phyloP scores from a whole-genome alignment of 805 yeast genomes.

The Barnettozyma pratensis region DNA sequence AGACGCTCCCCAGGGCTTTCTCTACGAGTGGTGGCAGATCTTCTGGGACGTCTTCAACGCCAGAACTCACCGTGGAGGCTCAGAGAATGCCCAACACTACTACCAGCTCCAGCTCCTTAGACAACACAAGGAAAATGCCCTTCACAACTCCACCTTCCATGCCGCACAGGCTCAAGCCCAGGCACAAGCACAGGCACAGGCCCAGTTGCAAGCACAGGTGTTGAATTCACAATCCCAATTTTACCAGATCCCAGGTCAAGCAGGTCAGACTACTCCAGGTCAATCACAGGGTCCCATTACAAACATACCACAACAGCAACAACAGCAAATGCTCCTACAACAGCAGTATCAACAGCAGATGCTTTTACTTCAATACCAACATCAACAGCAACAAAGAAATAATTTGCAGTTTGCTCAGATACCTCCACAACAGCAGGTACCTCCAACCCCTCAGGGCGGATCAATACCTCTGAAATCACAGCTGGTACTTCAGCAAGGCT shows the following conservation, averaged over 20 bases:
- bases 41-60: constrained; percentile 94
- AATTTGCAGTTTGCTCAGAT: background rate
- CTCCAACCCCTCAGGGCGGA: background rate
- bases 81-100: constrained; percentile 64
- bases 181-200: constrained; percentile 21
- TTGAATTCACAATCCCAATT: background rate
- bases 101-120: constrained; percentile 56
- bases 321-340: constrained; percentile 27
- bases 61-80: constrained; percentile 59
- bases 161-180: constrained; percentile 42
- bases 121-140: constrained; percentile 54
- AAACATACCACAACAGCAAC: constrained; percentile 12
- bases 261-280: background rate
- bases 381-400: constrained; percentile 2
- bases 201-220: constrained; percentile 11
- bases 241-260: constrained; percentile 19
- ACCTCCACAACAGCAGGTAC: constrained; percentile 1
- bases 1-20: constrained; percentile 84
- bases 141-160: constrained; percentile 38
- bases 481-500: background rate
- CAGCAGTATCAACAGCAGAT: constrained; percentile 19
- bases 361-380: constrained; percentile 7
- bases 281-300: background rate
- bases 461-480: background rate
- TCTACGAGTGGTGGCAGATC: constrained; percentile 94